Evolutionary conservation across 2,329 filamentous ascomycete species (phyloP).

Genomic region (Monosporascus sp.): DNA sequence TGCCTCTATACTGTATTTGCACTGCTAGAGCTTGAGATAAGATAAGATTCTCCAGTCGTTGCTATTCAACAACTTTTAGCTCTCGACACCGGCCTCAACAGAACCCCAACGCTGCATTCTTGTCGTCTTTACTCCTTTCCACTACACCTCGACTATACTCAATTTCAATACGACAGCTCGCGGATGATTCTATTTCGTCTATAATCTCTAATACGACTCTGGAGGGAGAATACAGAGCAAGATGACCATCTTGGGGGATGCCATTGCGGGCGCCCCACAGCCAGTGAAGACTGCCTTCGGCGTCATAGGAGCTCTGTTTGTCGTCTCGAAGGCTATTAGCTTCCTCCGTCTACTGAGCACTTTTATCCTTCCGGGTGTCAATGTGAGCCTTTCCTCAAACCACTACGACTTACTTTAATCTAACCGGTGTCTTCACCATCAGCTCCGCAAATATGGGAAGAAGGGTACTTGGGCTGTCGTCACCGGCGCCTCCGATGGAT

Average conservation of each 20-base stretch:
- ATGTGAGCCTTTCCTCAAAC: slow-evolving; percentile 37
- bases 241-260: slow-evolving; percentile 29
- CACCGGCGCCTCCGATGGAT: slow-evolving; percentile 91
- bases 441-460: slow-evolving; percentile 87
- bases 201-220: background rate
- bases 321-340: slow-evolving; percentile 52
- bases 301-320: slow-evolving; percentile 53
- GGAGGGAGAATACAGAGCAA: background rate
- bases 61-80: slow-evolving; percentile 1
- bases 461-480: slow-evolving; percentile 92
- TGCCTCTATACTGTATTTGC: no score
- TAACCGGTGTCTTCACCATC: background rate
- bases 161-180: background rate
- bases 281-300: slow-evolving; percentile 42
- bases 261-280: slow-evolving; percentile 38
- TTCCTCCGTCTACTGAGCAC: slow-evolving; percentile 59
- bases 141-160: background rate
- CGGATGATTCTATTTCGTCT: background rate
- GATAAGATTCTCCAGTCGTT: no score
- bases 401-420: slow-evolving; percentile 12
- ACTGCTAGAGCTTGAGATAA: no score
- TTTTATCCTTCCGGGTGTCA: slow-evolving; percentile 62
- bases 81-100: slow-evolving; percentile 1
- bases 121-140: no score
- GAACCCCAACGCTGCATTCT: slow-evolving; percentile 1